Conservation (phyloP, 2,329 filamentous ascomycete species). For the Beauveria sp. region DNA sequence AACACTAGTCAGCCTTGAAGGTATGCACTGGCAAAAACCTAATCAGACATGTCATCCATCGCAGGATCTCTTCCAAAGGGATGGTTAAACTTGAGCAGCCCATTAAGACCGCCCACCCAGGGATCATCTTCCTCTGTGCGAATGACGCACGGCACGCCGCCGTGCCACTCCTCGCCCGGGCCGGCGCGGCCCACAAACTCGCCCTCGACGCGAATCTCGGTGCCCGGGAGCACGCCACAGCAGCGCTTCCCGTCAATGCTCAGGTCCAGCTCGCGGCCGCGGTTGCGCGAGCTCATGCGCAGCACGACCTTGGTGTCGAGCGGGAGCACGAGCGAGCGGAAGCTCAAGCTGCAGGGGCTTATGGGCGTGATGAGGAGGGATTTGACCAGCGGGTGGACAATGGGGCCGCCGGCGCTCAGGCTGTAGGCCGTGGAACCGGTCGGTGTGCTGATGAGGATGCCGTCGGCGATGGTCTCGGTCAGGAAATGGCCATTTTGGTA, state of each 20-base stretch:
- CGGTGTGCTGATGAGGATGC: conserved; percentile 87
- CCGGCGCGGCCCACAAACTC: conserved; percentile 57
- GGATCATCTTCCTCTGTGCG: conserved; percentile 72
- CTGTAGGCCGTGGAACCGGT: conserved; percentile 95
- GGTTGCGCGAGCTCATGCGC: conserved; percentile 71
- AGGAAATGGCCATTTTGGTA: conserved; percentile 83
- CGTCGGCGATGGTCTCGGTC: conserved; percentile 90
- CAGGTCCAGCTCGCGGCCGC: conserved; percentile 67
- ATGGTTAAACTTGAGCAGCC: conserved; percentile 92
- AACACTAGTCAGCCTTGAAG: not conserved
- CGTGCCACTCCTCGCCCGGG: conserved; percentile 47
- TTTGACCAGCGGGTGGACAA: conserved; percentile 87
- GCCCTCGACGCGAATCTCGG: conserved; percentile 82
- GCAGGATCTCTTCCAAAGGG: conserved; percentile 61
- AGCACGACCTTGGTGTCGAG: conserved; percentile 78
- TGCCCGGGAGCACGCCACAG: conserved; percentile 61
- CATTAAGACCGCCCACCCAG: conserved; percentile 93
- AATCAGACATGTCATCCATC: conserved; percentile 23
- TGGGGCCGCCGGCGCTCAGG: conserved; percentile 83
- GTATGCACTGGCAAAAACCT: not conserved
- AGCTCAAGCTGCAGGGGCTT: conserved; percentile 84
- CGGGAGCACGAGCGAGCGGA: conserved; percentile 83
- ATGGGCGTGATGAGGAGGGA: conserved; percentile 89
- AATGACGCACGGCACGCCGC: conserved; percentile 89
- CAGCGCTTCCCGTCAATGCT: conserved; percentile 70